Evolutionary conservation across 805 yeast species (phyloP), one percentile per base, ranked within the genome.

Genomic region (Ascoidea tarda): DNA sequence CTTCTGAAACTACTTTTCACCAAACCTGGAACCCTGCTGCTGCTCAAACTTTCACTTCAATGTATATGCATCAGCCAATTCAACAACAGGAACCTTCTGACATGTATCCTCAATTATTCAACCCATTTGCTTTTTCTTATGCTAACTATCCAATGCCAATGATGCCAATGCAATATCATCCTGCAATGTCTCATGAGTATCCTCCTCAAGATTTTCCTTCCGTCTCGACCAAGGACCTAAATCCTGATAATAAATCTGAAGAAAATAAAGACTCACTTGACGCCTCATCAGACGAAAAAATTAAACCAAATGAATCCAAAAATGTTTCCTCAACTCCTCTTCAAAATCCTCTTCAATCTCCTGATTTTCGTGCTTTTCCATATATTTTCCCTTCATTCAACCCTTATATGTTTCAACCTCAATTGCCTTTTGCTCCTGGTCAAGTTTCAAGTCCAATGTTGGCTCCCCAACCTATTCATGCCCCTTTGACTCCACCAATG

Each of bases 11-110:
- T 42, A 33, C 33, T 6, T 6, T 45, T 16, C 50, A 53, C 33
- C 75, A 69, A 59, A 77, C 79, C 58, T 82, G 87, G 87, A 79
- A 80, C 62, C 84, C 85, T 0, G 84, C 83, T 5, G 68, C 81
- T 16, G 81, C 84, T 4, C 66, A 79, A 31, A 67, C 82, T 1
- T 81, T 81, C 61, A 76, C 77, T 12, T 86, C 87, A 28, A 60
- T 60, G 62, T 59, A 55, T 48, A 59, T 56, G 21, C 6, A 38
- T 55, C 31, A 51, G 47, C 58, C 50, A 38, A 55, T 45, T 32
- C 51, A 50, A 5, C 61, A 60, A 45, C 57, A 57, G 21, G 61
- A 57, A n/a, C 44, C 50, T 5, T 57, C 53, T 32, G 59, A 53
- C 49, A 50, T 54, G 62, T 59, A 57, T 51, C 60, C 60, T 4